Evolutionary conservation across 768 basidiomycete genomes (phyloP), one percentile per base, ranked within the genome.

Genomic region (Royoungia palumana): DNA sequence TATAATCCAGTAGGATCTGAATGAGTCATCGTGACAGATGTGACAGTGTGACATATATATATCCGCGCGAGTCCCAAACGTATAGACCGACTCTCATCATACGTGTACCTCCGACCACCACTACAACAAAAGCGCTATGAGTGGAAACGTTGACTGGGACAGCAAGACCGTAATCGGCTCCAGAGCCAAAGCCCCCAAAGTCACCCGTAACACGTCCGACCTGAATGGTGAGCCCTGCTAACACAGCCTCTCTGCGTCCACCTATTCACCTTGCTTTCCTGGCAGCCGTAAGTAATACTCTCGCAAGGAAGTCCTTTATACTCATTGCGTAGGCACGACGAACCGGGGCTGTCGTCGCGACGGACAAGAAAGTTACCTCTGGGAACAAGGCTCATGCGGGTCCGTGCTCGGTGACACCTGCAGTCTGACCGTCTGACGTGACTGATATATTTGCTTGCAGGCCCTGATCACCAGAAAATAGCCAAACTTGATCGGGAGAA

Each of bases 401-500:
- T 90, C 35, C 36, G 74, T 66, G 12, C 17, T 2, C 39, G 11
- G 19, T 27, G 13, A 11, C 34, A 19, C 25, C 4, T 46, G 9
- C 34, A 35, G 27, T 32, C 30, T 13, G 28, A 20, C 11, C 5
- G 17, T 19, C 42, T 1, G 6, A 13, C 12, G 20, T 41, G 34
- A 2, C 21, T 54, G 19, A 54, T 30, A 11, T 6, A 16, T 19
- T n/a, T 10, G 12, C 12, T 14, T 50, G 2, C 13, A 94, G 91
- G 89, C 30, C 89, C 90, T 55, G 94, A 97, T 71, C 92, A 95
- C 72, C 90, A 93, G 64, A 82, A 82, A 47, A 94, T 94, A 64
- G 93, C 89, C 21, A 94, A 94, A 63, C 84, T 97, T 36, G 94
- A 94, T 69, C 82, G 90, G 37, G 92, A 96, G 59, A 94, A 97